Conservation (phyloP, 2,329 filamentous ascomycete genomes). For the Tolypocladium tropicale region DNA sequence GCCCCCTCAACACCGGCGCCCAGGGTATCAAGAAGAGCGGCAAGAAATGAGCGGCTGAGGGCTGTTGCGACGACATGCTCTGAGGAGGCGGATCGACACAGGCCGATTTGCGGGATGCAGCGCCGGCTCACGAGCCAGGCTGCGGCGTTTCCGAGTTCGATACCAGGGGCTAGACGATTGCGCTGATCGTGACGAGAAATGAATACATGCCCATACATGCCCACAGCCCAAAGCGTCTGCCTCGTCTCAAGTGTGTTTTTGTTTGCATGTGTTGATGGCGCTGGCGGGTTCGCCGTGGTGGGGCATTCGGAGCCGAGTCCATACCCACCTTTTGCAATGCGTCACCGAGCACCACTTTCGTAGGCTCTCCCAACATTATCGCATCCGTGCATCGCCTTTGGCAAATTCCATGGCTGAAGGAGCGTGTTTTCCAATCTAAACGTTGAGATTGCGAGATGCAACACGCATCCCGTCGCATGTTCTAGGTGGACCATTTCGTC, state of each 20-base stretch:
- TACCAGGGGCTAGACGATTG: background rate
- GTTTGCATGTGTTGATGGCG: background rate
- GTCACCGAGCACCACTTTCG: background rate
- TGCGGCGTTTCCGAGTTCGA: background rate
- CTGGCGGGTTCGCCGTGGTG: background rate
- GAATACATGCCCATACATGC: background rate
- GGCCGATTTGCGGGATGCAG: background rate
- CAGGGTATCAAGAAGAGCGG: slow-evolving; percentile 98
- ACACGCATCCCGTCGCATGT: background rate
- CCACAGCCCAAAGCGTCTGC: background rate
- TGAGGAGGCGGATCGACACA: background rate
- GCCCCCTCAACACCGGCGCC: slow-evolving; percentile 70
- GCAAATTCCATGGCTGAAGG: background rate
- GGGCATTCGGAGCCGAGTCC: background rate
- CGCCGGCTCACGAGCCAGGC: background rate
- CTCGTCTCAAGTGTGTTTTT: background rate
- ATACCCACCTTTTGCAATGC: background rate
- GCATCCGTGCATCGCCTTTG: background rate
- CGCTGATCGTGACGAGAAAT: background rate
- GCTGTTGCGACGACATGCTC: background rate
- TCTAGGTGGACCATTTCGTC: background rate
- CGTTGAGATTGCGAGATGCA: too few relatives aligned
- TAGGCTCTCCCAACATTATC: background rate
- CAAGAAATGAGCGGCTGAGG: slow-evolving; percentile 61
- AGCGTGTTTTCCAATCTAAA: background rate